Conservation (phyloP, 1,284 basidiomycete genomes). For the Cutaneotrichosporon arboriforme region DNA sequence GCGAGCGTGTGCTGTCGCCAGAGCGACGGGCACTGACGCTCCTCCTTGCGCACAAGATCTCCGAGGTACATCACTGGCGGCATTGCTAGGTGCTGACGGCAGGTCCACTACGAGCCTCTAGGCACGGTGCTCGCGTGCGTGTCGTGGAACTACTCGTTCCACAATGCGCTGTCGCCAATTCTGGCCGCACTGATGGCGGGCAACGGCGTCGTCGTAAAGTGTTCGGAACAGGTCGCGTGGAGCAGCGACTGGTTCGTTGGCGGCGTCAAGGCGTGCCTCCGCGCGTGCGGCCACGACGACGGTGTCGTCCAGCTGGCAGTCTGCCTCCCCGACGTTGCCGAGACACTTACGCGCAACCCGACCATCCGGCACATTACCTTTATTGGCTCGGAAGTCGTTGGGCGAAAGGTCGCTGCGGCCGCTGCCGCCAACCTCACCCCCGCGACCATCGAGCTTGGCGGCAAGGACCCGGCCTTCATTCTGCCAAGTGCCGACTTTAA, state of each 20-base stretch:
- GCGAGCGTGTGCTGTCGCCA: conserved; percentile 66
- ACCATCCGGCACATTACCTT: conserved; percentile 65
- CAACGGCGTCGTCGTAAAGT: conserved; percentile 86
- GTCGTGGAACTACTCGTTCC: conserved; percentile 70
- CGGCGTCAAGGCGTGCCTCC: conserved; percentile 67
- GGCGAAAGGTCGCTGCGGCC: conserved; percentile 71
- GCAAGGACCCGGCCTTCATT: conserved; percentile 55
- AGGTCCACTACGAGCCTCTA: conserved; percentile 86
- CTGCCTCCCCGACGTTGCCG: conserved; percentile 82
- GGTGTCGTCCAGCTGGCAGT: conserved; percentile 73
- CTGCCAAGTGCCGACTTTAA: conserved; percentile 50
- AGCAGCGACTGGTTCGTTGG: conserved; percentile 73
- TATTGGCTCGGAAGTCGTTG: conserved; percentile 88
- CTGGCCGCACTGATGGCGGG: conserved; percentile 83
- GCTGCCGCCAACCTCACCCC: conserved; percentile 82
- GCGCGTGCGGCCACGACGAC: conserved; percentile 67
- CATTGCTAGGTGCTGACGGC: conserved; percentile 28
- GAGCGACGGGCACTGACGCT: conserved; percentile 67
- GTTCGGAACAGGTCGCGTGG: conserved; percentile 88
- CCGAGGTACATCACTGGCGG: conserved; percentile 43
- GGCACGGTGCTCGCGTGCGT: conserved; percentile 89
- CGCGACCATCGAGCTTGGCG: conserved; percentile 81
- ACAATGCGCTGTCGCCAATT: conserved; percentile 90
- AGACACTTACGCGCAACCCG: conserved; percentile 71
- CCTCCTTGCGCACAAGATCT: conserved; percentile 75